Percentiles rank a stretch among this genome's conserved stretches.
These are phyloP conservation scores for Suhomyces sp. DNA, from an alignment of 805 yeast species.

Conservation along the genomic window DNA sequence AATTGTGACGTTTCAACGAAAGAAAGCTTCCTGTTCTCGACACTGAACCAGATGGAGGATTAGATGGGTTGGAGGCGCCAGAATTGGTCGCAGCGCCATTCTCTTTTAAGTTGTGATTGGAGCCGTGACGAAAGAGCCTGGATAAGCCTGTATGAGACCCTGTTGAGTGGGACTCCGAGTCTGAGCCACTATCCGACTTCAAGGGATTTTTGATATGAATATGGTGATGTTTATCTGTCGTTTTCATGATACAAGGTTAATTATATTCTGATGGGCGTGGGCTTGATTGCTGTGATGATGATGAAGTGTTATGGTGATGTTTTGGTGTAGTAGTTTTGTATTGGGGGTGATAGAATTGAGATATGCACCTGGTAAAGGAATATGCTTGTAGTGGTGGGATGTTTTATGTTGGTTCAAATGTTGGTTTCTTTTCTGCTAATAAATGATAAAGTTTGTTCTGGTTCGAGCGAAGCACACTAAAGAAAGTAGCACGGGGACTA, in stretches of 20 bases:
- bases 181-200: conserved; percentile 14
- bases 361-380: background rate
- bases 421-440: background rate
- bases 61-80: background rate
- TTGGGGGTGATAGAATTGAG: background rate
- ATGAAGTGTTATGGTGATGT: background rate
- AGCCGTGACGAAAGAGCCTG: conserved; percentile 20
- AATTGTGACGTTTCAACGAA: conserved; percentile 9
- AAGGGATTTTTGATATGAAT: conserved; percentile 21
- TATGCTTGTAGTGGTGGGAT: background rate
- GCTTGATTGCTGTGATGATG: background rate
- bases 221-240: conserved; percentile 14
- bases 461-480: background rate
- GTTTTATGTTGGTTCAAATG: background rate
- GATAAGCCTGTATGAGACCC: conserved; percentile 13
- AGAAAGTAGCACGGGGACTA: background rate
- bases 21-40: conserved; percentile 8
- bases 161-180: conserved; percentile 8
- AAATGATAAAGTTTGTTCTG: background rate
- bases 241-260: conserved; percentile 3
- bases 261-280: background rate
- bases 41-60: background rate
- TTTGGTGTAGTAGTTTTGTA: background rate
- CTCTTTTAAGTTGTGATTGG: conserved; percentile 5
- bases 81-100: background rate